phyloP scores from a whole-genome alignment of 805 yeast species.

The Peterozyma toletana region DNA sequence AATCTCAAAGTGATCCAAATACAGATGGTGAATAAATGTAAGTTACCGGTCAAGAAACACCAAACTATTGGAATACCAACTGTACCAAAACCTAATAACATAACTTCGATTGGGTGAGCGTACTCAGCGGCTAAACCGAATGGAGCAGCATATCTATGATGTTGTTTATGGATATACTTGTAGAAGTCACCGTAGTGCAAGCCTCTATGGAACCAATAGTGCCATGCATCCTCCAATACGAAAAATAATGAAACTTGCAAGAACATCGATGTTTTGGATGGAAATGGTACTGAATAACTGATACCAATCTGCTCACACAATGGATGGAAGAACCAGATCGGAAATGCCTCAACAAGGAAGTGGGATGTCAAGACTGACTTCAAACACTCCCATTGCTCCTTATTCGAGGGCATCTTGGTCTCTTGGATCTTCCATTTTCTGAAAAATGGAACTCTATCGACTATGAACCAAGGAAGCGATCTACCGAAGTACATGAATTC shows the following conservation, averaged over 20 bases:
- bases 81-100: slow-evolving; percentile 88
- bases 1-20: slow-evolving; percentile 83
- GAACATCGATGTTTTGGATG: slow-evolving; percentile 48
- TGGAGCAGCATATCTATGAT: slow-evolving; percentile 97
- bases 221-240: slow-evolving; percentile 91
- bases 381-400: slow-evolving; percentile 91
- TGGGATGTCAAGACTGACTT: slow-evolving; percentile 81
- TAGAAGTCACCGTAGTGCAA: slow-evolving; percentile 86
- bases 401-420: slow-evolving; percentile 66
- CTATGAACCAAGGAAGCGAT: slow-evolving; percentile 85
- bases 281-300: slow-evolving; percentile 78
- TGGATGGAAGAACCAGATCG: slow-evolving; percentile 97
- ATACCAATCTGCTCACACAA: slow-evolving; percentile 79
- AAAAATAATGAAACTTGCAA: slow-evolving; percentile 73
- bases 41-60: slow-evolving; percentile 64
- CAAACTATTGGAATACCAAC: slow-evolving; percentile 90
- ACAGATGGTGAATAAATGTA: slow-evolving; percentile 87
- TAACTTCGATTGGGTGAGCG: slow-evolving; percentile 93
- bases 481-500: slow-evolving; percentile 89
- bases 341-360: slow-evolving; percentile 88
- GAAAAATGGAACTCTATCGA: slow-evolving; percentile 83
- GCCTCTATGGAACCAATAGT: slow-evolving; percentile 89
- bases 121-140: slow-evolving; percentile 96
- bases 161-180: slow-evolving; percentile 93
- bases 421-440: slow-evolving; percentile 86